phyloP scores from a whole-genome alignment of 257 asterid genomes.

The Solanum habrochaites region DNA sequence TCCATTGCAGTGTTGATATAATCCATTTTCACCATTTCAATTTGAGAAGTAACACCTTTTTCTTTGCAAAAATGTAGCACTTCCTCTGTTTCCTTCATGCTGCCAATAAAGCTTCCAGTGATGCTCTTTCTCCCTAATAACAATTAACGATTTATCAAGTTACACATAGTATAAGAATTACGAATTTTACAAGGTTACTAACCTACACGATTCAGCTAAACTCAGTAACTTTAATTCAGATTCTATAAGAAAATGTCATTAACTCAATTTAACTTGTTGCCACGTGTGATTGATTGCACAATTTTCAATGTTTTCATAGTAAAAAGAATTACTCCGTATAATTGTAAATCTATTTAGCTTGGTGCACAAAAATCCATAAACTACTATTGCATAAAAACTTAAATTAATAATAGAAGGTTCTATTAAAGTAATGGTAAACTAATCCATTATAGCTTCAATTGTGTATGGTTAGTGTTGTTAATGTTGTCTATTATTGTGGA shows the following conservation, averaged over 20 bases:
- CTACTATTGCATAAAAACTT: neutral
- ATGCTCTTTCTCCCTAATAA: slow-evolving; percentile 65
- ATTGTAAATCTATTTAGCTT: no score
- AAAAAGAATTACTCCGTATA: neutral
- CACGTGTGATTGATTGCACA: neutral
- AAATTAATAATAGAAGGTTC: neutral
- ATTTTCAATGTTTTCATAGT: neutral
- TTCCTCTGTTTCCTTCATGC: slow-evolving; percentile 83
- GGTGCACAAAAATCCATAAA: no score
- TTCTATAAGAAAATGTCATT: neutral
- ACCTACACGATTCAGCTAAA: neutral
- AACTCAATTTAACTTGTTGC: neutral
- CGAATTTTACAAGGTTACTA: rapidly evolving
- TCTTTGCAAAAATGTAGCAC: slow-evolving; percentile 92
- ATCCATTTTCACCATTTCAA: slow-evolving; percentile 84
- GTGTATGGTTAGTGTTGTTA: neutral
- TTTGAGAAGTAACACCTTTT: slow-evolving; percentile 45
- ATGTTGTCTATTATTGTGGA: neutral
- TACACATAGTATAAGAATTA: neutral
- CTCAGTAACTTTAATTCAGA: neutral
- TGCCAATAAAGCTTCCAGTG: slow-evolving; percentile 85
- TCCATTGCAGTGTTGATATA: slow-evolving; percentile 72
- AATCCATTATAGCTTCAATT: neutral
- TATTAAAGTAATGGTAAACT: neutral
- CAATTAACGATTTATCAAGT: neutral